Conservation (phyloP, 768 basidiomycete genomes). For the Amanita thiersii region DNA sequence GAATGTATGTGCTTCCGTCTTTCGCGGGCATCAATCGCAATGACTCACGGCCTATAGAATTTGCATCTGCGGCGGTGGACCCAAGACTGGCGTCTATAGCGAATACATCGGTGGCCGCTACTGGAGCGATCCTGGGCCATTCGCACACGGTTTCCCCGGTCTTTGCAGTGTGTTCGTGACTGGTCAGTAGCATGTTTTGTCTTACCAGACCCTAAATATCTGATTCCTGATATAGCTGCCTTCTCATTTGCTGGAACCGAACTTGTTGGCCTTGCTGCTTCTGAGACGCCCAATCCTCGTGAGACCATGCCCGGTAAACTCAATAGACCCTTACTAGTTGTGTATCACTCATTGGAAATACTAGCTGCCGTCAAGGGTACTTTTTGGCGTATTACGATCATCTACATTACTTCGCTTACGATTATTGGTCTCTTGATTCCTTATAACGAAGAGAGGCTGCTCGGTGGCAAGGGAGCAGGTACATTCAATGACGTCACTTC, state of each 20-base stretch:
- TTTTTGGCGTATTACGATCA: slow-evolving; percentile 41
- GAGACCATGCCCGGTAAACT: slow-evolving; percentile 26
- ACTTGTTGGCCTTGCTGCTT: slow-evolving; percentile 36
- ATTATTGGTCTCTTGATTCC: slow-evolving; percentile 34
- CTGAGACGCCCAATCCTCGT: slow-evolving; percentile 38
- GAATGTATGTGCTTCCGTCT: slow-evolving; percentile 23
- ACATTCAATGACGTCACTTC: too few species aligned
- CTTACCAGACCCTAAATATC: background rate
- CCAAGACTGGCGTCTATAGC: slow-evolving; percentile 23
- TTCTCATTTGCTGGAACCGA: slow-evolving; percentile 31
- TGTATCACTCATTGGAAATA: background rate
- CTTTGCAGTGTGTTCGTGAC: slow-evolving; percentile 39
- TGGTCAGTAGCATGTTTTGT: slow-evolving; percentile 34
- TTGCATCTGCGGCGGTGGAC: slow-evolving; percentile 35
- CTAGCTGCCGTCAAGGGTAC: slow-evolving; percentile 35
- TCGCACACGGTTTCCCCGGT: slow-evolving; percentile 38
- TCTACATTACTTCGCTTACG: slow-evolving; percentile 34
- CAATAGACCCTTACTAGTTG: background rate
- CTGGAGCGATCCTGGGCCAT: slow-evolving; percentile 31
- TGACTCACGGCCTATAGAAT: slow-evolving; percentile 16
- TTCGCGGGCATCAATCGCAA: background rate
- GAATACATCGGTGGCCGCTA: slow-evolving; percentile 29
- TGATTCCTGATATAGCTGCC: background rate
- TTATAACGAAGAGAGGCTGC: slow-evolving; percentile 25
- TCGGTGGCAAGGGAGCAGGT: slow-evolving; percentile 29